phyloP scores from a whole-genome alignment of 441 rosid genomes.

The Flueggea neowawraea region DNA sequence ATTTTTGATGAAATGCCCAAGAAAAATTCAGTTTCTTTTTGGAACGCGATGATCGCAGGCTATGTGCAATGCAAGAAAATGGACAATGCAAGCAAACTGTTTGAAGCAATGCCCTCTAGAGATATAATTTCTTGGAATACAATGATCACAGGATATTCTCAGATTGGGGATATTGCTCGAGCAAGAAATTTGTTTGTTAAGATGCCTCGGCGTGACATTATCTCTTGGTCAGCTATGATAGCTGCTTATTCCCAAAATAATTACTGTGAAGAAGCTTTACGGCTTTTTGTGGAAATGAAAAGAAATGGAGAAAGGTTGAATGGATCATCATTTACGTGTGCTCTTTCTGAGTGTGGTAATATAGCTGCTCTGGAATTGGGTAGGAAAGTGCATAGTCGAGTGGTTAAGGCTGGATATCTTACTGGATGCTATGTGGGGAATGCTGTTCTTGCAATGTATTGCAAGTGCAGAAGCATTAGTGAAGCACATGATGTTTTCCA shows the following conservation, averaged over 20 bases:
- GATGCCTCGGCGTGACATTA: constrained; percentile 59
- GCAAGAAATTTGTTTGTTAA: constrained; percentile 53
- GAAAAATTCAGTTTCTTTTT: constrained; percentile 60
- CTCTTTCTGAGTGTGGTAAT: constrained; percentile 57
- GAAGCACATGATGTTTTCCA: constrained; percentile 56
- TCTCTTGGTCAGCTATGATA: constrained; percentile 85
- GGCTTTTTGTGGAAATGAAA: constrained; percentile 52
- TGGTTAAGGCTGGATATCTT: constrained; percentile 62
- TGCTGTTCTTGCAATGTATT: constrained; percentile 70
- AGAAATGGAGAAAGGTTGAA: constrained; percentile 56
- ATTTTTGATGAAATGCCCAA: constrained; percentile 59
- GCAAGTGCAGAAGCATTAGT: constrained; percentile 69
- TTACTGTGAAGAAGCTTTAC: constrained; percentile 48
- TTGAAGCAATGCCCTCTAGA: constrained; percentile 53
- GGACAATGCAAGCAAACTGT: constrained; percentile 61
- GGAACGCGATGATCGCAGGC: constrained; percentile 81
- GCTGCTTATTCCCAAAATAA: constrained; percentile 63
- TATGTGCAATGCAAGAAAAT: constrained; percentile 57
- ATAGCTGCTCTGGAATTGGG: constrained; percentile 68
- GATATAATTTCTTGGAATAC: constrained; percentile 75
- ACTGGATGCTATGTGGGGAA: constrained; percentile 65
- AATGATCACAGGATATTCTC: constrained; percentile 70
- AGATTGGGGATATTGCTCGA: constrained; percentile 37
- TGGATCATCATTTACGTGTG: constrained; percentile 58
- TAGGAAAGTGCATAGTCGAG: constrained; percentile 61